These are phyloP conservation scores for Mycena vitilis DNA, from an alignment of 768 basidiomycete species.

Conservation along the genomic window DNA sequence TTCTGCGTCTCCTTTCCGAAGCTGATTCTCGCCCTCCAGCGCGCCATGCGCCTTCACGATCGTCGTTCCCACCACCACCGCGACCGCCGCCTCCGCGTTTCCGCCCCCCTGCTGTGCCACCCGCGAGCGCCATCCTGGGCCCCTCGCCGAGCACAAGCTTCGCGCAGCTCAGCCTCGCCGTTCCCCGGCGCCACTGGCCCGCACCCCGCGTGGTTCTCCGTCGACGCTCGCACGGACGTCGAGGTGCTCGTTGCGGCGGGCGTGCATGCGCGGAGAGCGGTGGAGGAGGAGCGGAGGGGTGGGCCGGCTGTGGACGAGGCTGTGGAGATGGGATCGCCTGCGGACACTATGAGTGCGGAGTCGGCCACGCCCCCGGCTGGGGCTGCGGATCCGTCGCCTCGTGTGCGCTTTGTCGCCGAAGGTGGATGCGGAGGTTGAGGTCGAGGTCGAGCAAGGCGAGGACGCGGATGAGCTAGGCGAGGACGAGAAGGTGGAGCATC, in stretches of 20 bases:
- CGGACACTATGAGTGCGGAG: neutral
- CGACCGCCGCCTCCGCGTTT: neutral
- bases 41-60: too few relatives aligned
- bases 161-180: slow-evolving; percentile 26
- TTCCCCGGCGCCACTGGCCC: slow-evolving; percentile 2
- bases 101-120: neutral
- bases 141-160: slow-evolving; percentile 29
- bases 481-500: neutral
- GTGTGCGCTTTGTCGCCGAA: slow-evolving; percentile 1
- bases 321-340: neutral
- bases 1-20: neutral
- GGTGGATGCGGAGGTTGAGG: too few relatives aligned
- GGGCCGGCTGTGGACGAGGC: slow-evolving; percentile 2
- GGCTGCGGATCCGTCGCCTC: slow-evolving; percentile 6
- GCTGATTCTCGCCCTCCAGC: neutral
- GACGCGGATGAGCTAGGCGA: too few relatives aligned
- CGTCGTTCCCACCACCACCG: neutral
- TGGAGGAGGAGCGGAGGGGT: neutral
- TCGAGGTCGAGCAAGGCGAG: neutral
- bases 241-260: neutral
- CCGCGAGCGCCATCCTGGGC: neutral
- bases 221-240: neutral
- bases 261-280: neutral
- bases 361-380: neutral
- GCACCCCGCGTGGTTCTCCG: neutral